phyloP scores from a whole-genome alignment of 306 rosid genomes.

The Ammopiptanthus mongolicus region DNA sequence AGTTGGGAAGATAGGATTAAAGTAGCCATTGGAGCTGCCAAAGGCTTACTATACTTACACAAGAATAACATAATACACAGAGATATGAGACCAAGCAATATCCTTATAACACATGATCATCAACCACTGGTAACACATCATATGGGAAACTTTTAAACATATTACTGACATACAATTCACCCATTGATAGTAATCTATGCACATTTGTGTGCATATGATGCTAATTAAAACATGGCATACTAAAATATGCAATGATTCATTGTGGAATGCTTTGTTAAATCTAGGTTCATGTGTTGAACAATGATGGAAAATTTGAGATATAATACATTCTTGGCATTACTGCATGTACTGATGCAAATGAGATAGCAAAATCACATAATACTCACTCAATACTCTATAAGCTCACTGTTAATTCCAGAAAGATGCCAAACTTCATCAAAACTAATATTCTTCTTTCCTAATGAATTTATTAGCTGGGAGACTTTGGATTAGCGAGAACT shows the following conservation, averaged over 20 bases:
- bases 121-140: slow-evolving; percentile 59
- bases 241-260: not conserved
- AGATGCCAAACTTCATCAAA: not conserved
- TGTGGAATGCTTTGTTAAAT: not conserved
- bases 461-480: slow-evolving; percentile 57
- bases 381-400: not conserved
- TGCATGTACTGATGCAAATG: not conserved
- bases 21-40: slow-evolving; percentile 72
- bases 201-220: not conserved
- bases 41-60: slow-evolving; percentile 72
- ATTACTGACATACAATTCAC: not conserved
- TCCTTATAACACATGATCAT: slow-evolving; percentile 76
- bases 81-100: slow-evolving; percentile 81
- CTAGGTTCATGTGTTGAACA: not conserved
- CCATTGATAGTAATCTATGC: not conserved
- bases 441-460: slow-evolving; percentile 20
- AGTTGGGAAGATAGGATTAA: slow-evolving; percentile 74
- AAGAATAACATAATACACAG: slow-evolving; percentile 69
- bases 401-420: not conserved
- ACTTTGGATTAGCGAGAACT: slow-evolving; percentile 80
- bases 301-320: not conserved
- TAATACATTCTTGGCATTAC: not conserved
- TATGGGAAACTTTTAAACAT: not conserved
- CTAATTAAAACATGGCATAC: not conserved
- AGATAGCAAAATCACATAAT: not conserved